phyloP scores from a whole-genome alignment of 805 yeast genomes.

The Saturnispora ahearnii region DNA sequence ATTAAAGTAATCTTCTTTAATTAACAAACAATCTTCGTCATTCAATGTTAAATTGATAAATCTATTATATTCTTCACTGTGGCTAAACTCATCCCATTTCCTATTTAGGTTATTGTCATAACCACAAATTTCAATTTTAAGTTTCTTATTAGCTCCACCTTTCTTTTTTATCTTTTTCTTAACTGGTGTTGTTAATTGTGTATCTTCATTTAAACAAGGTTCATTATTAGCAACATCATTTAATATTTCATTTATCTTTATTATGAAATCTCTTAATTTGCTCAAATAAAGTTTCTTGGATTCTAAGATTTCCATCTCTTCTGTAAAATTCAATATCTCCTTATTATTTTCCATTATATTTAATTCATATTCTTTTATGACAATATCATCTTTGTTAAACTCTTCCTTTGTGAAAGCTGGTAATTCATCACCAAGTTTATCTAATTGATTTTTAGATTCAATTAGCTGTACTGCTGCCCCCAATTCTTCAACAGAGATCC shows the following conservation, averaged over 20 bases:
- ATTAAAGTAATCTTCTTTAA: slow-evolving; percentile 12
- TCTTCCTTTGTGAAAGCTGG: slow-evolving; percentile 26
- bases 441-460: slow-evolving; percentile 17
- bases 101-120: slow-evolving; percentile 29
- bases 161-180: slow-evolving; percentile 15
- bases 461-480: slow-evolving; percentile 12
- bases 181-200: not conserved
- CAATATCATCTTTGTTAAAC: not conserved
- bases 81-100: slow-evolving; percentile 18
- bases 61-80: slow-evolving; percentile 10
- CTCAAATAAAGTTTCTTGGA: not conserved
- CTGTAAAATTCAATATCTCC: not conserved
- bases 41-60: slow-evolving; percentile 8
- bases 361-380: not conserved
- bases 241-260: not conserved
- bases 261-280: not conserved
- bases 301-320: not conserved
- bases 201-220: not conserved
- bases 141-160: slow-evolving; percentile 21
- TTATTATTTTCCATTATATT: not conserved
- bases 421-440: slow-evolving; percentile 29
- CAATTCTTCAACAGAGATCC: slow-evolving; percentile 1
- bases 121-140: slow-evolving; percentile 45
- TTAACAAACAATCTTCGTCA: slow-evolving; percentile 9
- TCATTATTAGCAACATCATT: not conserved